A percentile compares a stretch with the other conserved stretches of the same genome.
Evolutionary conservation across 345 rosid species (phyloP).

Genomic region (Gossypium longicalyx): DNA sequence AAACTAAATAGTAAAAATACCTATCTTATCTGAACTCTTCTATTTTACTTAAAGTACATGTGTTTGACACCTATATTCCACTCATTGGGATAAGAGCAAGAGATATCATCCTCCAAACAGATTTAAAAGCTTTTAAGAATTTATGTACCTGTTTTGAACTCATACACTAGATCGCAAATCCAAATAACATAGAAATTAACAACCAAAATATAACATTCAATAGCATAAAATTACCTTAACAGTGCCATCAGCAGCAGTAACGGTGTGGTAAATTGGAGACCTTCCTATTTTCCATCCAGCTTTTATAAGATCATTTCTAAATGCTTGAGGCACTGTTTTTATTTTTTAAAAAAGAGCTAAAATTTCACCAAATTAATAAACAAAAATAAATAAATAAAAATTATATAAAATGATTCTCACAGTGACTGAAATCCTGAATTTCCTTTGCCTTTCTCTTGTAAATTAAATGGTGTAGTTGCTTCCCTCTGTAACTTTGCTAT

Average conservation of each 20-base stretch:
- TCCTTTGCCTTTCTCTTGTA: constrained; percentile 77
- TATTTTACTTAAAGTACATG: not conserved
- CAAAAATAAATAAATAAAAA: not conserved
- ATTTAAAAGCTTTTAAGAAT: not conserved
- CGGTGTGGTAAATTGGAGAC: constrained; percentile 58
- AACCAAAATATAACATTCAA: not conserved
- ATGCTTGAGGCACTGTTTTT: constrained; percentile 67
- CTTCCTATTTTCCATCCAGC: constrained; percentile 89
- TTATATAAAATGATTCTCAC: constrained; percentile 37
- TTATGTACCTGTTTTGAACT: not conserved
- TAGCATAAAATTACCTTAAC: constrained; percentile 49
- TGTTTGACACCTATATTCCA: not conserved
- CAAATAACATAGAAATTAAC: not conserved
- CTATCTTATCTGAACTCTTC: not conserved
- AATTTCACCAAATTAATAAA: constrained; percentile 4
- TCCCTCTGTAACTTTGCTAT: constrained; percentile 87
- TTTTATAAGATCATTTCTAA: constrained; percentile 71
- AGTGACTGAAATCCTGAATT: constrained; percentile 70
- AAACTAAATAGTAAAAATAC: not conserved
- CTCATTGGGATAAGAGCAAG: not conserved
- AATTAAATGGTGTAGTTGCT: constrained; percentile 81
- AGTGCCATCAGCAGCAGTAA: constrained; percentile 91
- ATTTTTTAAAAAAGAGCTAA: not conserved
- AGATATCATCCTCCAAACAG: not conserved
- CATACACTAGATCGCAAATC: not conserved